Base-by-base conservation (phyloP, 768 basidiomycete genomes). In the Boletus tomentosulus region DNA sequence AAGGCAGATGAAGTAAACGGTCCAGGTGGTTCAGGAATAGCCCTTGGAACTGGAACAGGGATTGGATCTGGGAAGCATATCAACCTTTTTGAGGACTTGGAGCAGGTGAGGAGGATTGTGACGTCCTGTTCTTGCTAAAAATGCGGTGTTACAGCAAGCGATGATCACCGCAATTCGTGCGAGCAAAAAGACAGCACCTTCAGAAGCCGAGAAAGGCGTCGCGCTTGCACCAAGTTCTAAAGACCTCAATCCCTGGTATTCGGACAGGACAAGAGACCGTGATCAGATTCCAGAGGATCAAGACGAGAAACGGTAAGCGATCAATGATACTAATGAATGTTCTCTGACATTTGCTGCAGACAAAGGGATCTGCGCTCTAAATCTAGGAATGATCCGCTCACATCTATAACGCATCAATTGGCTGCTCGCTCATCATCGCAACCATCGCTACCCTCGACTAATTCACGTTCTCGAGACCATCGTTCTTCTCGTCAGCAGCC, bases 171-270 rank as follows among this genome's bases (percentile, higher is more conserved):
- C 80, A 2, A 71, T 77, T 13, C 77, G 75, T 24, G 74, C 78
- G 3, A 74, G 78, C 5, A 81, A 78, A 66, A 83, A 83, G 57
- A 58, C 71, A 1, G 58, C 69, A 4, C 66, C 76, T 0, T 71
- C 70, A 7, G 84, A 86, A 61, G 76, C 78, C 0, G 90, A 93
- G 48, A 83, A 81, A 58, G 90, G 91, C 16, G 67, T 90, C 8
- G 76, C 87, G 2, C 74, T 92, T 5, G 89, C 86, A 1, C 91
- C 91, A 0, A 79, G 82, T 3, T 79, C 76, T 6, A 86, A 89
- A 61, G 91, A 93, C 57, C 78, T 90, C 11, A 84, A 82, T 24
- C 89, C 90, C 6, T 93, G 90, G 90, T 93, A 93, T 66, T 69
- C 71, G 0, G 66, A 70, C 49, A 67, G 59, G 46, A 35, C 48